Conservation (phyloP, 208 protist species). For the Crithidia fasciculata region DNA sequence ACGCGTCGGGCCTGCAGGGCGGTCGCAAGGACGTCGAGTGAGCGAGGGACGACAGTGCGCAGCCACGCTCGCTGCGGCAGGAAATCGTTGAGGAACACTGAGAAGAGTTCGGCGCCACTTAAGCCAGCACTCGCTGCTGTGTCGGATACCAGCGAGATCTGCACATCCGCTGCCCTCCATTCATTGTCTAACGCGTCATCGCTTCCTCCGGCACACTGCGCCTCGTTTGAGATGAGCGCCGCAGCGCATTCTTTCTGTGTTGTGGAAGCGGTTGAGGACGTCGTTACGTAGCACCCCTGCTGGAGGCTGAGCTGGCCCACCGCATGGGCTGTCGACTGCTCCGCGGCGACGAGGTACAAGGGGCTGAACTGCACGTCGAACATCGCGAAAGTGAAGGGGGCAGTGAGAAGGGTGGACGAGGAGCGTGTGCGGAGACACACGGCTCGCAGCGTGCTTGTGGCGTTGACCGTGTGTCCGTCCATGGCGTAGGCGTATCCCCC, state of each 20-base stretch:
- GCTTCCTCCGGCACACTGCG: slow-evolving; percentile 13
- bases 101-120: slow-evolving; percentile 21
- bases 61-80: slow-evolving; percentile 37
- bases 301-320: slow-evolving; percentile 20
- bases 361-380: slow-evolving; percentile 34
- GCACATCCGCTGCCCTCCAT: slow-evolving; percentile 22
- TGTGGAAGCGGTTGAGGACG: neutral
- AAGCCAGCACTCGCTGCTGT: neutral
- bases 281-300: slow-evolving; percentile 15
- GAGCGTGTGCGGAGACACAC: slow-evolving; percentile 29
- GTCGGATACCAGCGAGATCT: neutral
- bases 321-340: neutral
- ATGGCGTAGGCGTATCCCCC: slow-evolving; percentile 25
- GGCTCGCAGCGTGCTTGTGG: slow-evolving; percentile 1
- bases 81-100: slow-evolving; percentile 29
- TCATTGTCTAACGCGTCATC: slow-evolving; percentile 11
- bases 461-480: neutral
- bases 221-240: neutral
- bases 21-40: slow-evolving; percentile 13
- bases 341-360: slow-evolving; percentile 8
- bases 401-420: neutral
- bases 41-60: slow-evolving; percentile 27
- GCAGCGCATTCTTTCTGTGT: neutral
- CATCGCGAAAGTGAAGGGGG: slow-evolving; percentile 31
- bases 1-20: slow-evolving; percentile 9